Base-by-base conservation (phyloP, 2,329 filamentous ascomycete genomes). In the Lecanoromycetidae sp. region DNA sequence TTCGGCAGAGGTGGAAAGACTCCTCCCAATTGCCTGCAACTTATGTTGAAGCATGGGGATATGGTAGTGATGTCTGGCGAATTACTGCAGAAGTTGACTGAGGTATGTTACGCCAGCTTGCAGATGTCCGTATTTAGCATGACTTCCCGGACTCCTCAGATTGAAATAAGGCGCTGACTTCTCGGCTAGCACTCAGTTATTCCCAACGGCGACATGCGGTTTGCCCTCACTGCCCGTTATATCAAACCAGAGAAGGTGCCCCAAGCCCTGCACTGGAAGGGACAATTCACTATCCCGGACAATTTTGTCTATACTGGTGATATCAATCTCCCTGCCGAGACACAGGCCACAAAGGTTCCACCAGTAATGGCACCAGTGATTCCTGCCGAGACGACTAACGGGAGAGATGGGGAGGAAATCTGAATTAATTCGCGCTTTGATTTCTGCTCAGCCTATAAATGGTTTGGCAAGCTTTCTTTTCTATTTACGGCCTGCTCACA, bases 31-130 rank as follows among this genome's bases (percentile, higher is more conserved):
- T 46, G 63, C 8, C 61, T 77, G 12, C 65, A 60, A 1, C 58
- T 77, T 56, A 61, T 65, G 1, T 60, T 79, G 5, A 62, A 67
- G 13, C 75, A 79, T 57, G 76, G 75, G 0, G 75, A 78, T 55
- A 58, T 77, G 17, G 66, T 77, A 0, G 62, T 78, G 7, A 79
- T 79, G 76, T 68, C 76, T 54, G 76, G 75, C 0, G 65, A 63
- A 4, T 59, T 62, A 2, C 58, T 79, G 10, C 76, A 79, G 57
- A 69, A 68, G 53, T 77, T 70, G 52, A 74, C 70, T 30, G 75
- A 79, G 60, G 64, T 66, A 54, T 42, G 57, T 49, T 10, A 4
- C 17, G 29, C 3, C 29, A 10, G 2, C 10, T 39, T 8, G 25
- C n/a, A n/a, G n/a, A n/a, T n/a, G n/a, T n/a, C n/a, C n/a, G n/a